Evolutionary conservation across 495 filamentous ascomycete species (phyloP).

Genomic region (Hyphodiscus hymeniophilus): DNA sequence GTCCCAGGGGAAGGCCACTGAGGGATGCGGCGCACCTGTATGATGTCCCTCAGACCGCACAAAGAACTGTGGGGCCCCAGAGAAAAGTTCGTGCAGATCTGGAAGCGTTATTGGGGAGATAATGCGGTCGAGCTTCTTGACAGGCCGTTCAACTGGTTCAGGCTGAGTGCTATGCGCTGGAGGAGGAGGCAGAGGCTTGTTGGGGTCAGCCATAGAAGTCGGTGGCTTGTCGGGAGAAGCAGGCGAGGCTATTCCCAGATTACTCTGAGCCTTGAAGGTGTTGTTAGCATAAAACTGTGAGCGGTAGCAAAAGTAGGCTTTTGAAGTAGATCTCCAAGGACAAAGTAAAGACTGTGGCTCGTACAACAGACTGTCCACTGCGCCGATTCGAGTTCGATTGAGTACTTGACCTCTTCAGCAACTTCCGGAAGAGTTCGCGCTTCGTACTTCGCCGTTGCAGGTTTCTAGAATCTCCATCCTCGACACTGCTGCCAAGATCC

Average conservation of each 20-base stretch:
- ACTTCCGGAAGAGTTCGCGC: slow-evolving; percentile 28
- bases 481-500: not conserved
- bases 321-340: not conserved
- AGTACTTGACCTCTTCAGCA: slow-evolving; percentile 22
- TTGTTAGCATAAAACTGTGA: not conserved
- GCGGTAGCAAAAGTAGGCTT: not conserved
- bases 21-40: slow-evolving; percentile 49
- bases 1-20: slow-evolving; percentile 64
- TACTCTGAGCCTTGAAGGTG: not conserved
- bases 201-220: slow-evolving; percentile 31
- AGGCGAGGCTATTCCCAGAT: not conserved
- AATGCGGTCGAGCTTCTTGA: slow-evolving; percentile 39
- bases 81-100: slow-evolving; percentile 63
- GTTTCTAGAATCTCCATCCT: slow-evolving; percentile 18
- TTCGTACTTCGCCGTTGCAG: slow-evolving; percentile 27
- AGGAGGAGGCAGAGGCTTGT: slow-evolving; percentile 45
- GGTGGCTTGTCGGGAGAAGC: slow-evolving; percentile 9
- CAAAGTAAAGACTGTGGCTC: not conserved
- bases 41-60: slow-evolving; percentile 38
- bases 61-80: slow-evolving; percentile 70
- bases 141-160: not conserved
- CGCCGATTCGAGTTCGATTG: slow-evolving; percentile 21
- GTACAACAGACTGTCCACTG: slow-evolving; percentile 22
- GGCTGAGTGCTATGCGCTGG: slow-evolving; percentile 27
- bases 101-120: slow-evolving; percentile 48